Evolutionary conservation across 139 green algal genomes (phyloP).

Genomic region (Tetradesmus obliquus): DNA sequence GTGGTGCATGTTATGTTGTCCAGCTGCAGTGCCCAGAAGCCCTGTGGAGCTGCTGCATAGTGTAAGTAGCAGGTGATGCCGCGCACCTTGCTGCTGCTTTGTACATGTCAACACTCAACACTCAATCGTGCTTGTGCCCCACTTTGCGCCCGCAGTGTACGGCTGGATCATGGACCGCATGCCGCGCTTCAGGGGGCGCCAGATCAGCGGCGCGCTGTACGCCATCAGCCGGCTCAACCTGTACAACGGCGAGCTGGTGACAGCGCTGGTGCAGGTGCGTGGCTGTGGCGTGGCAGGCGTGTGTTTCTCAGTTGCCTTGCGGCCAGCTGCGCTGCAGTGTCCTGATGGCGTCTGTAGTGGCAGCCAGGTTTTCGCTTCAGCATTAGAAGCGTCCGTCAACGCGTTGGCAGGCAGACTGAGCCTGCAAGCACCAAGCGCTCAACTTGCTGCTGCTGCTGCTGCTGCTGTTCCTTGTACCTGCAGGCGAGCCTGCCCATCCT

Average conservation of each 20-base stretch:
- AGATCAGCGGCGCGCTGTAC: neutral
- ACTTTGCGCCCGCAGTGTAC: conserved; percentile 19
- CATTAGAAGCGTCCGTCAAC: too few species aligned
- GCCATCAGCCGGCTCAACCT: conserved; percentile 24
- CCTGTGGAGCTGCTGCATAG: neutral
- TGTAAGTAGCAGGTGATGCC: neutral
- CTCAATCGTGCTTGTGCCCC: neutral
- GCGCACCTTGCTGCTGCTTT: neutral
- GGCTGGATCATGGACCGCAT: conserved; percentile 45
- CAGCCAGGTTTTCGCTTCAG: too few species aligned
- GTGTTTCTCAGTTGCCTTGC: neutral
- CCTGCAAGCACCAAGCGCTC: too few species aligned
- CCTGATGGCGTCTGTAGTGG: too few species aligned
- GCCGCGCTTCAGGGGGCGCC: neutral
- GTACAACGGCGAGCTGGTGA: conserved; percentile 50
- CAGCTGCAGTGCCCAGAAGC: neutral
- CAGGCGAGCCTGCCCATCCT: too few species aligned
- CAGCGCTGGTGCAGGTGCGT: conserved; percentile 26
- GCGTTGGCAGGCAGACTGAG: too few species aligned
- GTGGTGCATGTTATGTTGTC: too few species aligned
- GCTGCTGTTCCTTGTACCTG: too few species aligned
- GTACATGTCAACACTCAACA: neutral
- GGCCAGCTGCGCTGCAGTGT: too few species aligned
- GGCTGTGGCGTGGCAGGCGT: neutral
- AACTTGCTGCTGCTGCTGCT: too few species aligned